Evolutionary conservation across 2,329 filamentous ascomycete species (phyloP).

Genomic region (Ustulina deusta): DNA sequence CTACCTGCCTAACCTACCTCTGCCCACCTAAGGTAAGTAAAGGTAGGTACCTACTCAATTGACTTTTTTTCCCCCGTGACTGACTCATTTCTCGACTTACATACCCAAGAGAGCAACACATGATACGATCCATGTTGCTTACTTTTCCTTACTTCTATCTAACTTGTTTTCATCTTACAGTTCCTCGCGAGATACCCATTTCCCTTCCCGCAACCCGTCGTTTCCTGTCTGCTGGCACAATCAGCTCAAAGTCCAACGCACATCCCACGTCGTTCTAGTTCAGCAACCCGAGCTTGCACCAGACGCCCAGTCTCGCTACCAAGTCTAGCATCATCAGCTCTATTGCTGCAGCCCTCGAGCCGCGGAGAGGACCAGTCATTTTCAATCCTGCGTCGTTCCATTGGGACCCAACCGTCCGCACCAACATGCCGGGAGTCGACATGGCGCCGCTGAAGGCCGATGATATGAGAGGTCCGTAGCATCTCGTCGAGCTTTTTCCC

Average conservation of each 20-base stretch:
- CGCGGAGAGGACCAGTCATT: slow-evolving; percentile 4
- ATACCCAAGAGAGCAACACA: not conserved
- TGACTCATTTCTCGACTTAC: slow-evolving; percentile 17
- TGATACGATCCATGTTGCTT: not conserved
- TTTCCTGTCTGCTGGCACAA: not conserved
- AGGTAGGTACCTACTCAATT: too few species aligned
- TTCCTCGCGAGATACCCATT: slow-evolving; percentile 1
- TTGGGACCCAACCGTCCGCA: slow-evolving; percentile 26
- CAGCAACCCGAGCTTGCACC: slow-evolving; percentile 10
- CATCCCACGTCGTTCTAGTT: not conserved
- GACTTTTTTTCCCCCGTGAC: slow-evolving; percentile 18
- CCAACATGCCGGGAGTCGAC: slow-evolving; percentile 53
- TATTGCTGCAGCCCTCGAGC: not conserved
- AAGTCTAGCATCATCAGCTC: not conserved
- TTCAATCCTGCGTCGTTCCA: slow-evolving; percentile 13
- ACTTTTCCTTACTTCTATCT: not conserved
- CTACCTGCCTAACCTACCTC: too few species aligned
- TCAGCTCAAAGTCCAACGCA: not conserved
- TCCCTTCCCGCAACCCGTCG: not conserved
- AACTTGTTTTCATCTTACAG: not conserved
- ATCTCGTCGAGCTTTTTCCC: not conserved
- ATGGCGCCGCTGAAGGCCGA: slow-evolving; percentile 52
- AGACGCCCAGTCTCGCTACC: not conserved
- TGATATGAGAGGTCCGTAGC: slow-evolving; percentile 55
- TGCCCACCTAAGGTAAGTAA: not conserved